Base-by-base conservation (phyloP, 371 early-diverging fungal genomes). In the Dinochytrium kinnereticum region DNA sequence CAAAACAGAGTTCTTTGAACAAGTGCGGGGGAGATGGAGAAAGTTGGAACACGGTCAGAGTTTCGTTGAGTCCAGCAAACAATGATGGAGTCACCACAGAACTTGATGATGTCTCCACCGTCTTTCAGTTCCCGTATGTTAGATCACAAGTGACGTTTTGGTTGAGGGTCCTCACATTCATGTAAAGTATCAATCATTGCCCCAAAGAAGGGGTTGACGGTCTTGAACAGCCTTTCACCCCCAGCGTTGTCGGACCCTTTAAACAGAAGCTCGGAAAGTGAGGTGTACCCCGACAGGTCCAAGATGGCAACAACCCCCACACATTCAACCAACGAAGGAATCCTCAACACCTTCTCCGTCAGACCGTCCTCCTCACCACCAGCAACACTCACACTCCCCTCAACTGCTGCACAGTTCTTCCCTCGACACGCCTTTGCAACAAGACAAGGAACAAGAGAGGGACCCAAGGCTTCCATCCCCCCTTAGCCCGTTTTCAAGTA, bases 11-110 rank as follows among this genome's bases (percentile, higher is more conserved):
- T 37, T 13, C 36, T 7, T 61, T 31, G 7, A 37, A 61, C 10
- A 37, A 15, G 64, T 31, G 3, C 24, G 26, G 17, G 17, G 26
- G 17, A 64, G 38, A n/a, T n/a, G n/a, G n/a, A n/a, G n/a, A n/a
- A n/a, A n/a, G n/a, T n/a, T n/a, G n/a, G n/a, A n/a, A n/a, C n/a
- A n/a, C n/a, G 7, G 3, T 66, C 66, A n/a, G 5, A 5, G 13
- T 40, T 17, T 24, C 40, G 13, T 40, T 66, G 15, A 36, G 61
- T 39, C 66, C 66, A 66, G 26, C 40, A 24, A 10, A 37, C 66
- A 66, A 66, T 66, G 21, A 66, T 40, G 15, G 44, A 40, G 28
- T 66, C 66, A 7, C 66, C 66, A 28, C 66, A 66, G 44, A 66
- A 66, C 30, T 66, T 66, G 44, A 66, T 49, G 44, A 66, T 49